phyloP scores from a whole-genome alignment of 805 yeast genomes.

The Nakazawaea ernobii region DNA sequence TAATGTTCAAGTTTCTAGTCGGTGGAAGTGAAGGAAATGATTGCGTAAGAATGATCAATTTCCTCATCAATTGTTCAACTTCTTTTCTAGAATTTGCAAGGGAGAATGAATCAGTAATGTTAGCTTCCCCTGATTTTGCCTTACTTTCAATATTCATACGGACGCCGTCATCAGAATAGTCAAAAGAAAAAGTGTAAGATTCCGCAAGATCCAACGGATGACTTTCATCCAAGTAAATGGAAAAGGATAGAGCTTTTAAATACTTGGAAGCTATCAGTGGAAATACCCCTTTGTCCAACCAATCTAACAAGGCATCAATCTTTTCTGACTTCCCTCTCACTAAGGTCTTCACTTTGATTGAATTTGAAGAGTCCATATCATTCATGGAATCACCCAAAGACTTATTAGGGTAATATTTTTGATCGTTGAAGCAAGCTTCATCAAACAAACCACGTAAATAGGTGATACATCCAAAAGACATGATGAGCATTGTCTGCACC shows the following conservation, averaged over 20 bases:
- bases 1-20: slow-evolving; percentile 39
- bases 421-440: slow-evolving; percentile 47
- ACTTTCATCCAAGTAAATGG: slow-evolving; percentile 35
- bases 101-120: slow-evolving; percentile 11
- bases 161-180: slow-evolving; percentile 27
- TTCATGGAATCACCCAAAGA: slow-evolving; percentile 17
- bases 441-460: slow-evolving; percentile 53
- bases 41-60: slow-evolving; percentile 49
- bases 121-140: not conserved
- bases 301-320: slow-evolving; percentile 43
- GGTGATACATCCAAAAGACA: slow-evolving; percentile 53
- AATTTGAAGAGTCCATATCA: slow-evolving; percentile 7
- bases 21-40: slow-evolving; percentile 45
- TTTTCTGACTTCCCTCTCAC: slow-evolving; percentile 38
- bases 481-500: slow-evolving; percentile 41
- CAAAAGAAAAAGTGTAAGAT: slow-evolving; percentile 43
- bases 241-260: slow-evolving; percentile 39
- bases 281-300: slow-evolving; percentile 48
- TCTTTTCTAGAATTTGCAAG: slow-evolving; percentile 34
- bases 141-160: slow-evolving; percentile 9
- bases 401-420: slow-evolving; percentile 34
- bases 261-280: slow-evolving; percentile 38
- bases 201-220: slow-evolving; percentile 41
- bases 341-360: slow-evolving; percentile 43
- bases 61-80: slow-evolving; percentile 43